These are phyloP conservation scores for Fusarium domesticum DNA, from an alignment of 2,329 filamentous ascomycete genomes.

Conservation along the genomic window DNA sequence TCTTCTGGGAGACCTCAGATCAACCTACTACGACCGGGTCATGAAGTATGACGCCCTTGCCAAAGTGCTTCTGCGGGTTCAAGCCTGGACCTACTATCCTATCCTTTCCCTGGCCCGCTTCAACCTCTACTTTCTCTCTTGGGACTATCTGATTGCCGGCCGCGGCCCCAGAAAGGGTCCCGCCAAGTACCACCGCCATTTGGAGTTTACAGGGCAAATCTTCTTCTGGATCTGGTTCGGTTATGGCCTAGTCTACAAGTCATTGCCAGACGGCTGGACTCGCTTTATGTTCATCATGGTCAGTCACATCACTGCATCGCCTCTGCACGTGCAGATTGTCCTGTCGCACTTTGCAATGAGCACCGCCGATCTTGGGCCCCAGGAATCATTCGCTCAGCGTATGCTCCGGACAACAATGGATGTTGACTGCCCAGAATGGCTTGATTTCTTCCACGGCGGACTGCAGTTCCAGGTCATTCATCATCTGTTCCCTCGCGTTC, in stretches of 20 bases:
- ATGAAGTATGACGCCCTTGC: slow-evolving; percentile 77
- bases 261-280: slow-evolving; percentile 65
- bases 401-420: slow-evolving; percentile 95
- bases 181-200: slow-evolving; percentile 77
- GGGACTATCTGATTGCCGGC: slow-evolving; percentile 69
- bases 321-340: slow-evolving; percentile 85
- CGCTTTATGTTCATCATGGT: slow-evolving; percentile 74
- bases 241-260: slow-evolving; percentile 73
- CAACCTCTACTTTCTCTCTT: slow-evolving; percentile 81
- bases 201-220: slow-evolving; percentile 72
- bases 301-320: slow-evolving; percentile 76
- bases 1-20: slow-evolving; percentile 68
- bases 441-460: slow-evolving; percentile 86
- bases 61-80: slow-evolving; percentile 66
- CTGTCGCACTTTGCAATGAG: slow-evolving; percentile 94
- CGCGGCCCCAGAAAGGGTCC: slow-evolving; percentile 71
- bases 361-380: slow-evolving; percentile 76
- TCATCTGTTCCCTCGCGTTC: slow-evolving; percentile 79
- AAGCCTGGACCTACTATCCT: slow-evolving; percentile 80
- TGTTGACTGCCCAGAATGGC: slow-evolving; percentile 81
- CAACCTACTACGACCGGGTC: slow-evolving; percentile 78
- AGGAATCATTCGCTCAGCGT: slow-evolving; percentile 84
- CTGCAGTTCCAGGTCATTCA: slow-evolving; percentile 89
- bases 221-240: slow-evolving; percentile 89
- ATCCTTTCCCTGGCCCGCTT: slow-evolving; percentile 79